phyloP scores from a whole-genome alignment of 1,284 basidiomycete genomes.

The Tranzscheliella williamsii region DNA sequence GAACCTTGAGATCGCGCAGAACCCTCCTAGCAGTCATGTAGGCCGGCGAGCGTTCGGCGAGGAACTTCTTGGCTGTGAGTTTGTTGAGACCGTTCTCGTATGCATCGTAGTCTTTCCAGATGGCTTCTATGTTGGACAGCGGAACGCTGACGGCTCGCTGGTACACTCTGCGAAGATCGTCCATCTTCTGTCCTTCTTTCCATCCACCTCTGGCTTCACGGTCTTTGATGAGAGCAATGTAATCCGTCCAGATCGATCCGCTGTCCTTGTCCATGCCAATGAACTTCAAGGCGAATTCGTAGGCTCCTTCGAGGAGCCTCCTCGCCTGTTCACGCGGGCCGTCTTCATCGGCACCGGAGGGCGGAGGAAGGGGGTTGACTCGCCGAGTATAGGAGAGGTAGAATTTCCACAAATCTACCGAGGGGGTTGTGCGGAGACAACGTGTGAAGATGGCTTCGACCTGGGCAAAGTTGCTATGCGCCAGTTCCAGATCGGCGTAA shows the following conservation, averaged over 20 bases:
- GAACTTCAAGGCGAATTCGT: conserved; percentile 88
- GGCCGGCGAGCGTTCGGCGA: conserved; percentile 77
- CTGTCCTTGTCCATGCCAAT: conserved; percentile 74
- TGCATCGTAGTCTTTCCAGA: conserved; percentile 93
- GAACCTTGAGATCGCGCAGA: conserved; percentile 74
- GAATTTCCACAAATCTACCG: conserved; percentile 83
- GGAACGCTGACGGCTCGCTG: conserved; percentile 92
- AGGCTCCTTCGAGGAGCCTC: conserved; percentile 80
- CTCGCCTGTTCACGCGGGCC: conserved; percentile 67
- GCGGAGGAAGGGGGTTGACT: conserved; percentile 56
- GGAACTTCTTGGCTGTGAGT: conserved; percentile 93
- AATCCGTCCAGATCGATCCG: conserved; percentile 68
- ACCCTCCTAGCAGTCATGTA: conserved; percentile 93
- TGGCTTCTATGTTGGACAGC: conserved; percentile 84
- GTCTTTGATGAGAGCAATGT: conserved; percentile 79
- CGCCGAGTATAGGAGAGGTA: conserved; percentile 58
- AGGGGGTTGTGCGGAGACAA: conserved; percentile 78
- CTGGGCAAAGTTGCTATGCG: conserved; percentile 69
- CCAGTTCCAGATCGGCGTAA: conserved; percentile 77
- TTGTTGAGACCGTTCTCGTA: conserved; percentile 91
- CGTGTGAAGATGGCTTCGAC: conserved; percentile 70
- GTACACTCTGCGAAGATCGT: conserved; percentile 85
- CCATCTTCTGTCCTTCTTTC: conserved; percentile 96
- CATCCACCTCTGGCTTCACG: conserved; percentile 69
- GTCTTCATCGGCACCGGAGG: conserved; percentile 61